Evolutionary conservation across 2,329 filamentous ascomycete species (phyloP).

Genomic region (Ceratocystis diversiconidia): DNA sequence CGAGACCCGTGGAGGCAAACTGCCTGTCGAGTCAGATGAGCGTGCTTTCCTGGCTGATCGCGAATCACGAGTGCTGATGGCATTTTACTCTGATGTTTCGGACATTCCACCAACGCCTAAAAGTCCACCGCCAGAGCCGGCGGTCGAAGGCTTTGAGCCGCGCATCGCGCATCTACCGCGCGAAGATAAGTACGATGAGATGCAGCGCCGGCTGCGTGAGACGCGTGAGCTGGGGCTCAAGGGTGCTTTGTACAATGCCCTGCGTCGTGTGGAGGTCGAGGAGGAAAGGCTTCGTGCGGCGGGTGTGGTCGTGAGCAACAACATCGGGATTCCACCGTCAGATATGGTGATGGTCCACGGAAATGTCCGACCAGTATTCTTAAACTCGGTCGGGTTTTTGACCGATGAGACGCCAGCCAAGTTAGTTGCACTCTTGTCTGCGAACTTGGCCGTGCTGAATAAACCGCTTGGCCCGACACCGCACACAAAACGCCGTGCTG

Average conservation of each 20-base stretch:
- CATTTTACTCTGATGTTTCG: constrained; percentile 38
- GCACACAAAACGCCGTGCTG: constrained; percentile 23
- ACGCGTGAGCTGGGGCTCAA: constrained; percentile 31
- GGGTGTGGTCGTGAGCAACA: background rate
- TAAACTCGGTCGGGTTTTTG: constrained; percentile 11
- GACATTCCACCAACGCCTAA: constrained; percentile 45
- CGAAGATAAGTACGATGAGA: constrained; percentile 33
- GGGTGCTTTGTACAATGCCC: constrained; percentile 30
- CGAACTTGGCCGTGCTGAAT: constrained; percentile 21
- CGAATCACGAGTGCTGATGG: constrained; percentile 47
- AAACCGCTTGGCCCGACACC: constrained; percentile 25
- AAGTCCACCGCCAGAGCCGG: constrained; percentile 33
- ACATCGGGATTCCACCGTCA: background rate
- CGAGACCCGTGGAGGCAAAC: constrained; percentile 39
- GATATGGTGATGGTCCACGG: constrained; percentile 18
- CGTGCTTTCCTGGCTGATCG: constrained; percentile 41
- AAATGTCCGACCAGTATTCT: background rate
- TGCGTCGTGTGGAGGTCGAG: constrained; percentile 31
- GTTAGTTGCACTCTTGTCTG: constrained; percentile 5
- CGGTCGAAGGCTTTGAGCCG: constrained; percentile 20
- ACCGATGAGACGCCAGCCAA: constrained; percentile 6
- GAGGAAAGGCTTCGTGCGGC: constrained; percentile 25
- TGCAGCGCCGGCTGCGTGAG: constrained; percentile 37
- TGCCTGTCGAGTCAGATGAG: constrained; percentile 39
- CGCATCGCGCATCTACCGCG: constrained; percentile 28